Conservation (phyloP, 2,329 filamentous ascomycete species). For the Iodosphaeria phyllophila region DNA sequence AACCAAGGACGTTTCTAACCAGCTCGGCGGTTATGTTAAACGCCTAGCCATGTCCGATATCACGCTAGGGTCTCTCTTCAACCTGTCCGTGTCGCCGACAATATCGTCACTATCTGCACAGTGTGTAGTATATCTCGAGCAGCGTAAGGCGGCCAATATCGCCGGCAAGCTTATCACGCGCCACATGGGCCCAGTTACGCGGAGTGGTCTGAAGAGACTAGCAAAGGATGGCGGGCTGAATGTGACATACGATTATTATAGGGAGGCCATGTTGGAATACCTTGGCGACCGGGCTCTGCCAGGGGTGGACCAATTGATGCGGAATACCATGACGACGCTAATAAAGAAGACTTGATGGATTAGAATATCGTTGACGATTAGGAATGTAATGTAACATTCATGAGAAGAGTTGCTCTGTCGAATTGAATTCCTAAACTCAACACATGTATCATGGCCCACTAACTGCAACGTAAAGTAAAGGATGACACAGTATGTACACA, state of each 20-base stretch:
- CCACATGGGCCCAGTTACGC: slow-evolving; percentile 52
- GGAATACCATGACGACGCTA: slow-evolving; percentile 63
- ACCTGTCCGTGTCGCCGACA: slow-evolving; percentile 37
- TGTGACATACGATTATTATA: slow-evolving; percentile 56
- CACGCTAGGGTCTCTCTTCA: slow-evolving; percentile 30
- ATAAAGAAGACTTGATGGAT: slow-evolving; percentile 30
- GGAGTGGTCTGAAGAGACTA: slow-evolving; percentile 43
- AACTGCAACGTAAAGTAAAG: too few relatives aligned
- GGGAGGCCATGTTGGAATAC: slow-evolving; percentile 50
- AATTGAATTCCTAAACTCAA: too few relatives aligned
- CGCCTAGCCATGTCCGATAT: slow-evolving; percentile 27
- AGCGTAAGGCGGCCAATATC: slow-evolving; percentile 25
- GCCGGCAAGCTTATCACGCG: slow-evolving; percentile 21
- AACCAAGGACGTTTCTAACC: slow-evolving; percentile 21
- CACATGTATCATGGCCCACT: too few relatives aligned
- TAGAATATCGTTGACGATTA: too few relatives aligned
- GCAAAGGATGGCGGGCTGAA: slow-evolving; percentile 44
- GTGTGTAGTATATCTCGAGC: slow-evolving; percentile 37
- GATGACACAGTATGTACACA: too few relatives aligned
- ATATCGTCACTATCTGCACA: slow-evolving; percentile 35
- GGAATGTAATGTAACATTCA: too few relatives aligned
- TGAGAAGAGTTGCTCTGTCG: too few relatives aligned
- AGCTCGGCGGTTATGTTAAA: slow-evolving; percentile 27
- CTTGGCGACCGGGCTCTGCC: slow-evolving; percentile 43
- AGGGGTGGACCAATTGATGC: slow-evolving; percentile 56